These are phyloP conservation scores for Rauvolfia tetraphylla DNA, from an alignment of 257 asterid genomes.

Conservation along the genomic window DNA sequence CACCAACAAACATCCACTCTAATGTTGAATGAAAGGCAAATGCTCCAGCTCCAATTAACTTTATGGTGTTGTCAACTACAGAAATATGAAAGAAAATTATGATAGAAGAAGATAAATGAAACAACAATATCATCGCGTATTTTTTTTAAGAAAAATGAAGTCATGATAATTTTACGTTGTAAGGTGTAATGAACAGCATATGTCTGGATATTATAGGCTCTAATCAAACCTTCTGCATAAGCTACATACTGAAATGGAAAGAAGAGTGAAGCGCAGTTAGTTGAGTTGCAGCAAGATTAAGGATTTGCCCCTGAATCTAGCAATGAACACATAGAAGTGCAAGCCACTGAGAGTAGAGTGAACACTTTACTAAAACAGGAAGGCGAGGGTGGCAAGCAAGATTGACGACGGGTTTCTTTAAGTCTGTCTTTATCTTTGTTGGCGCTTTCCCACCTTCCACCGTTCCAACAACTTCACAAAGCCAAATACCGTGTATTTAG, in stretches of 20 bases:
- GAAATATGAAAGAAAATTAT: slow-evolving; percentile 5
- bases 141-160: slow-evolving; percentile 3
- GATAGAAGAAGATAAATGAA: not conserved
- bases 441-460: slow-evolving; percentile 99
- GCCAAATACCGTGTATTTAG: slow-evolving; percentile 31
- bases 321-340: not conserved
- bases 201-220: slow-evolving; percentile 92
- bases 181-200: slow-evolving; percentile 93
- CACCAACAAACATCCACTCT: slow-evolving; percentile 99
- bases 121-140: not conserved
- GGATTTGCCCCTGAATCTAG: slow-evolving; percentile 3
- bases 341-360: not conserved
- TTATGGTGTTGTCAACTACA: slow-evolving; percentile 97
- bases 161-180: slow-evolving; percentile 64
- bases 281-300: slow-evolving; percentile 11
- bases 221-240: slow-evolving; percentile 91
- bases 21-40: slow-evolving; percentile 94
- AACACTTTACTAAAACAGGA: slow-evolving; percentile 73
- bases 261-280: slow-evolving; percentile 25
- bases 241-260: slow-evolving; percentile 83
- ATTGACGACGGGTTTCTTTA: slow-evolving; percentile 96
- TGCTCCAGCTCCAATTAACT: slow-evolving; percentile 95
- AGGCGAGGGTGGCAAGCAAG: slow-evolving; percentile 99
- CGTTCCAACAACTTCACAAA: slow-evolving; percentile 85
- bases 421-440: slow-evolving; percentile 94